These are phyloP conservation scores for Trifolium fragiferum DNA, from an alignment of 306 rosid genomes.

Conservation along the genomic window DNA sequence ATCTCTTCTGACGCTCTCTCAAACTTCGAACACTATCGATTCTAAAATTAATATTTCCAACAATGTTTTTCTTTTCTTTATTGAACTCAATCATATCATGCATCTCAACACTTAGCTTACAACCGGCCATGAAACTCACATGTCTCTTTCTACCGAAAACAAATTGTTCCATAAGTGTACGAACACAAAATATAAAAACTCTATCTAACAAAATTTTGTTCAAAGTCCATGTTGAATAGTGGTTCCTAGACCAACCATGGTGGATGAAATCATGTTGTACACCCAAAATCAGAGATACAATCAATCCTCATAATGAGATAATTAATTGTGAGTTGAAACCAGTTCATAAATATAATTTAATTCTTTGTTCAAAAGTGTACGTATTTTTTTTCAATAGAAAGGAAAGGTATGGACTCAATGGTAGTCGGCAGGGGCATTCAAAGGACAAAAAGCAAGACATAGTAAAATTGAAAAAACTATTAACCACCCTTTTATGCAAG, in stretches of 20 bases:
- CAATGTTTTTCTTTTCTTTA: too few species aligned
- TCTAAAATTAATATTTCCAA: too few species aligned
- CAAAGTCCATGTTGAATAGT: not conserved
- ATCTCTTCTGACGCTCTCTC: too few species aligned
- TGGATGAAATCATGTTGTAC: conserved; percentile 26
- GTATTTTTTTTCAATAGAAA: conserved; percentile 6
- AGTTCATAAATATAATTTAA: conserved; percentile 13
- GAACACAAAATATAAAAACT: not conserved
- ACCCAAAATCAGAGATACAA: conserved; percentile 29
- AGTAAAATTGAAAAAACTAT: conserved; percentile 42
- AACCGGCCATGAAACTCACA: not conserved
- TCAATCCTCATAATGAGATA: conserved; percentile 34
- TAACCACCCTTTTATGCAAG: conserved; percentile 37
- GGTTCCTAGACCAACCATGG: conserved; percentile 17
- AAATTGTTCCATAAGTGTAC: not conserved
- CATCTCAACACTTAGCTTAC: too few species aligned
- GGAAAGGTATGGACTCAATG: conserved; percentile 31
- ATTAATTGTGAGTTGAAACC: conserved; percentile 35
- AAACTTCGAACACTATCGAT: too few species aligned
- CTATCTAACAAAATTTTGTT: not conserved
- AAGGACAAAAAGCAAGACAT: conserved; percentile 41
- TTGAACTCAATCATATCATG: too few species aligned
- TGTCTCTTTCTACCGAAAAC: not conserved
- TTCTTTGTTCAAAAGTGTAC: conserved; percentile 17
- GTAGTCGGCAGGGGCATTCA: conserved; percentile 50